Percentiles rank a stretch among this genome's conserved stretches.
Conservation (phyloP, 345 rosid genomes). For the Aegle marmelos region DNA sequence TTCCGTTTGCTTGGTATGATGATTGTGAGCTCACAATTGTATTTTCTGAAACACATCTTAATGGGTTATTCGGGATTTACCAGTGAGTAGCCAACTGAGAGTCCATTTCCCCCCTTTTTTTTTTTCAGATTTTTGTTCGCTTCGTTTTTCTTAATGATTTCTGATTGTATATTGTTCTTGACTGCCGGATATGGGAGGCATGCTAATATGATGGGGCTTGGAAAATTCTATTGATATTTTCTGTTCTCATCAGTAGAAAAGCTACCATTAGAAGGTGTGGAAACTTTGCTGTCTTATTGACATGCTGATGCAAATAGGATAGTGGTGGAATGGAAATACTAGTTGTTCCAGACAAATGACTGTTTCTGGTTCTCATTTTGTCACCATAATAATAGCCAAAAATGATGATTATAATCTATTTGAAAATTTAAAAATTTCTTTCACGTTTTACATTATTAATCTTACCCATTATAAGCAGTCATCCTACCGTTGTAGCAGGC, state of each 20-base stretch:
- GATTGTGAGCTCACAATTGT: neutral
- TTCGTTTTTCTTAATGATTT: neutral
- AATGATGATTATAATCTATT: neutral
- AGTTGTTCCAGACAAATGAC: constrained; percentile 6
- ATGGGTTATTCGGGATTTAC: neutral
- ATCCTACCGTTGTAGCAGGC: constrained; percentile 23
- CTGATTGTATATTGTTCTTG: neutral
- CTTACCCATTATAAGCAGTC: neutral
- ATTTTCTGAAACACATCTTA: neutral
- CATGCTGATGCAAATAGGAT: neutral
- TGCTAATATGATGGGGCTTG: neutral
- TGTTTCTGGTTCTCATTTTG: neutral
- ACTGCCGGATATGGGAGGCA: neutral
- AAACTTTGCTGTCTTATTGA: neutral
- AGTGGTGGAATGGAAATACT: neutral
- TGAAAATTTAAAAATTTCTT: neutral
- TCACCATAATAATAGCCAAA: neutral
- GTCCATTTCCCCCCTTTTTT: neutral
- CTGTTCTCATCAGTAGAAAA: neutral
- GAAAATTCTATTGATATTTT: neutral
- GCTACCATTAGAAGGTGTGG: neutral
- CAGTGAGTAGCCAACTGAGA: neutral
- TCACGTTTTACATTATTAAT: constrained; percentile 11
- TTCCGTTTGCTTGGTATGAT: neutral
- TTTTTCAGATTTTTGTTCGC: neutral